phyloP scores from a whole-genome alignment of 305 asterid species.

The Petunia hybrid region DNA sequence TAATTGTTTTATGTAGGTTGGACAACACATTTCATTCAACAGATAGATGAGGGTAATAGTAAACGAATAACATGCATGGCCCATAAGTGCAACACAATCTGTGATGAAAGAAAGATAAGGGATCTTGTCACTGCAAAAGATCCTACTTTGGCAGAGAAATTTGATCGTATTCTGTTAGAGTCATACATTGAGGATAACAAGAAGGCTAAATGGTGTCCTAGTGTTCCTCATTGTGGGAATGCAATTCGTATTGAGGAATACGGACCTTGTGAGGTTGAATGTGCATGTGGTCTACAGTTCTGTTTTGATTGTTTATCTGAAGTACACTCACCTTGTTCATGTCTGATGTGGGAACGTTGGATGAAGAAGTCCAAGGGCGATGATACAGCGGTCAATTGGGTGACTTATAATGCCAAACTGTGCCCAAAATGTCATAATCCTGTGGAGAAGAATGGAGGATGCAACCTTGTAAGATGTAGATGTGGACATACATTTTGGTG shows the following conservation, averaged over 20 bases:
- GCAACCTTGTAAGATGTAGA: conserved; percentile 53
- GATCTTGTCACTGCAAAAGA: conserved; percentile 45
- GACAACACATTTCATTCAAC: conserved; percentile 52
- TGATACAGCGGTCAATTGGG: conserved; percentile 45
- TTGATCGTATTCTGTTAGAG: conserved; percentile 55
- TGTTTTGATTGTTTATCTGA: conserved; percentile 56
- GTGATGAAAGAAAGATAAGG: conserved; percentile 55
- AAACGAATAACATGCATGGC: conserved; percentile 63
- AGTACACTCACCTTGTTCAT: conserved; percentile 65
- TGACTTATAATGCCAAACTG: conserved; percentile 38
- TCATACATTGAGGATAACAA: conserved; percentile 65
- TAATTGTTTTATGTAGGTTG: conserved; percentile 47
- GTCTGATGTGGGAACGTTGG: conserved; percentile 62
- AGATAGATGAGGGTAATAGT: conserved; percentile 60
- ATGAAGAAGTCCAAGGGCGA: conserved; percentile 44
- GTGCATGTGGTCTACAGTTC: conserved; percentile 54
- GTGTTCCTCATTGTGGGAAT: conserved; percentile 63
- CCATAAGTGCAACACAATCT: conserved; percentile 52
- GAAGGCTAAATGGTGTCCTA: conserved; percentile 63
- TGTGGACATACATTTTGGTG: conserved; percentile 65
- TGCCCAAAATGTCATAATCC: conserved; percentile 62
- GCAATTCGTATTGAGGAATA: conserved; percentile 53
- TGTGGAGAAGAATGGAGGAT: conserved; percentile 59
- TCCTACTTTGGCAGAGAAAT: conserved; percentile 47
- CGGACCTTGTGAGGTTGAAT: conserved; percentile 54